A percentile compares a stretch with the other conserved stretches of the same genome.
Conservation (phyloP, 2,329 filamentous ascomycete genomes). For the Tolypocladium album region DNA sequence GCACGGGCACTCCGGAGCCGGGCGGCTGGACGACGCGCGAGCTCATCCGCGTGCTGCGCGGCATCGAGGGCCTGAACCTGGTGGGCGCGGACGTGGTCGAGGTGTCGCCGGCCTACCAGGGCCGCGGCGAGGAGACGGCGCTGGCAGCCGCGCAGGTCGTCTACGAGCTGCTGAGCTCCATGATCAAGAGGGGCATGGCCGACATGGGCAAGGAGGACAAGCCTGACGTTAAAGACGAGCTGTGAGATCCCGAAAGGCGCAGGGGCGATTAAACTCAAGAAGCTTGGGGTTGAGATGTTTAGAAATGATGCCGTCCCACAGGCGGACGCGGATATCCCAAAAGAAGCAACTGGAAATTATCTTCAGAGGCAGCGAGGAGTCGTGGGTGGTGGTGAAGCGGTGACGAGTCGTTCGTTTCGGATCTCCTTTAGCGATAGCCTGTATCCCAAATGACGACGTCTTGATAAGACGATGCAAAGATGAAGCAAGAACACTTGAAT, state of each 20-base stretch:
- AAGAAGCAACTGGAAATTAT: not conserved
- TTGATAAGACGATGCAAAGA: not conserved
- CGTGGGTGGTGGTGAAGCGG: not conserved
- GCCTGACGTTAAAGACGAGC: constrained; percentile 26
- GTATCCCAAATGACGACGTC: not conserved
- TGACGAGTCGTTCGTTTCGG: not conserved
- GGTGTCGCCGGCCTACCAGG: constrained; percentile 73
- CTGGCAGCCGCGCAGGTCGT: constrained; percentile 75
- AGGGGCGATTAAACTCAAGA: not conserved
- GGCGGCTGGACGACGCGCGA: constrained; percentile 88
- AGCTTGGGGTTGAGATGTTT: not conserved
- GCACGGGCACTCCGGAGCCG: constrained; percentile 80
- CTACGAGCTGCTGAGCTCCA: constrained; percentile 74
- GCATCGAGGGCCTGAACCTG: constrained; percentile 72
- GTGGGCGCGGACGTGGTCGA: constrained; percentile 89
- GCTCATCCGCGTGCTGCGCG: constrained; percentile 71
- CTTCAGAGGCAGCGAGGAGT: not conserved
- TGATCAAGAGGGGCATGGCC: constrained; percentile 45
- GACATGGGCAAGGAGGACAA: constrained; percentile 31
- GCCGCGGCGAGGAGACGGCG: constrained; percentile 67
- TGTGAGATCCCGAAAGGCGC: constrained; percentile 18
- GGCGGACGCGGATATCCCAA: not conserved
- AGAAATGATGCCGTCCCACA: not conserved
- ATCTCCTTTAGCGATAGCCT: not conserved
- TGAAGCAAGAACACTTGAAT: not conserved